Evolutionary conservation across 495 filamentous ascomycete genomes (phyloP).

Genomic region (Podospora australis): DNA sequence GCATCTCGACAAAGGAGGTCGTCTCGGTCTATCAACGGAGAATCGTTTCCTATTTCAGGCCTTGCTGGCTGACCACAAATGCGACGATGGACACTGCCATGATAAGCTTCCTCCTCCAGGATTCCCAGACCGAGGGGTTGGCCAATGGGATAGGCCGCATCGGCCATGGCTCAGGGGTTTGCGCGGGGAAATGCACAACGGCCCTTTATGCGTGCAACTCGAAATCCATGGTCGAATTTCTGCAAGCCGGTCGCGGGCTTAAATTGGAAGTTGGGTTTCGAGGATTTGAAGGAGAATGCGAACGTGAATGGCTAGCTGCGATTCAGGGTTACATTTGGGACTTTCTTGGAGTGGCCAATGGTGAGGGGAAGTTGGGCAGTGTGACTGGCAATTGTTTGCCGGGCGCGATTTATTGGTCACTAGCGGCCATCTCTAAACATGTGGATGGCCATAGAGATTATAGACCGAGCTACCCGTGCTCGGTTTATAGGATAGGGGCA

Average conservation of each 20-base stretch:
- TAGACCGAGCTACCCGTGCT: too few species aligned
- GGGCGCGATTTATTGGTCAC: too few species aligned
- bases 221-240: background rate
- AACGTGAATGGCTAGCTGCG: background rate
- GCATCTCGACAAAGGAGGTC: too few species aligned
- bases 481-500: too few species aligned
- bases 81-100: background rate
- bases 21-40: background rate
- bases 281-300: too few species aligned
- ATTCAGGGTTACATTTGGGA: slow-evolving; percentile 1
- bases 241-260: background rate
- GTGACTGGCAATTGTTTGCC: too few species aligned
- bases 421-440: too few species aligned
- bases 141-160: slow-evolving; percentile 2
- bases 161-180: background rate
- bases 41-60: background rate
- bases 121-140: background rate
- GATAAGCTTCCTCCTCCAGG: background rate
- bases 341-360: background rate
- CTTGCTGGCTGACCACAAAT: background rate
- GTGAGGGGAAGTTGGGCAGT: slow-evolving; percentile 1
- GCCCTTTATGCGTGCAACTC: slow-evolving; percentile 2
- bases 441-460: too few species aligned
- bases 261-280: slow-evolving; percentile 4
- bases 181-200: background rate